Percentiles rank a stretch among this genome's conserved stretches.
Evolutionary conservation across 768 basidiomycete species (phyloP).

Genomic region (Mrakia gelida): DNA sequence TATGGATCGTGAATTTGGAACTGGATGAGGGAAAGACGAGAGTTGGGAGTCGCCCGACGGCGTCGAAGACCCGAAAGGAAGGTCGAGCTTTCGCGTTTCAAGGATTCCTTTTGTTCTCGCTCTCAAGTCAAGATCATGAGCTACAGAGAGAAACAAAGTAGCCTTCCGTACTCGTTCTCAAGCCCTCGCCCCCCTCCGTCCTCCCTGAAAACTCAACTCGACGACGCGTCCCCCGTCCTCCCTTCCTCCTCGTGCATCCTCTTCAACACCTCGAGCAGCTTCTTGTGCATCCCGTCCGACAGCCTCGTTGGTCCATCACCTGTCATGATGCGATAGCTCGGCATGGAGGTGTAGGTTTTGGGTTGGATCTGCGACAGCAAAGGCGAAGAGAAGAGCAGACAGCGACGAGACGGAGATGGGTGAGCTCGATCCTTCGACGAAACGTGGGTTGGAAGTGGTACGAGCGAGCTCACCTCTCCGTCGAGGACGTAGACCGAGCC

Average conservation of each 20-base stretch:
- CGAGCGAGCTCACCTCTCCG: conserved; percentile 7
- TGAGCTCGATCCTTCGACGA: neutral
- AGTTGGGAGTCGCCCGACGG: too few relatives aligned
- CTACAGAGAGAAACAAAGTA: too few relatives aligned
- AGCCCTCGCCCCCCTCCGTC: too few relatives aligned
- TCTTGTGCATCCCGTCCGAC: conserved; percentile 13
- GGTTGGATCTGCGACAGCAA: conserved; percentile 7
- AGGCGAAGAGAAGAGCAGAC: too few relatives aligned
- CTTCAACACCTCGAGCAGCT: conserved; percentile 16
- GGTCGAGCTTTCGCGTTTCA: too few relatives aligned
- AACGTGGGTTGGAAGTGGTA: neutral
- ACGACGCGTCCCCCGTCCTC: neutral
- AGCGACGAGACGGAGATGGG: neutral
- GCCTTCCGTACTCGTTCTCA: too few relatives aligned
- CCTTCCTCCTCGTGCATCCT: conserved; percentile 19
- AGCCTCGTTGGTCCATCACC: conserved; percentile 20
- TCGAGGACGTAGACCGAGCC: conserved; percentile 19
- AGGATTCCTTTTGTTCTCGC: too few relatives aligned
- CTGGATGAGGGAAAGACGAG: too few relatives aligned
- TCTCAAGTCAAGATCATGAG: too few relatives aligned
- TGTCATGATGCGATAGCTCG: conserved; percentile 14
- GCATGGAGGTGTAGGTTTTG: conserved; percentile 15
- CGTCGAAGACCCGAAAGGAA: too few relatives aligned
- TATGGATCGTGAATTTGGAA: too few relatives aligned
- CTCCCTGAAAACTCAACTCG: too few relatives aligned